phyloP scores from a whole-genome alignment of 306 rosid species.

The Medicago lupulina region DNA sequence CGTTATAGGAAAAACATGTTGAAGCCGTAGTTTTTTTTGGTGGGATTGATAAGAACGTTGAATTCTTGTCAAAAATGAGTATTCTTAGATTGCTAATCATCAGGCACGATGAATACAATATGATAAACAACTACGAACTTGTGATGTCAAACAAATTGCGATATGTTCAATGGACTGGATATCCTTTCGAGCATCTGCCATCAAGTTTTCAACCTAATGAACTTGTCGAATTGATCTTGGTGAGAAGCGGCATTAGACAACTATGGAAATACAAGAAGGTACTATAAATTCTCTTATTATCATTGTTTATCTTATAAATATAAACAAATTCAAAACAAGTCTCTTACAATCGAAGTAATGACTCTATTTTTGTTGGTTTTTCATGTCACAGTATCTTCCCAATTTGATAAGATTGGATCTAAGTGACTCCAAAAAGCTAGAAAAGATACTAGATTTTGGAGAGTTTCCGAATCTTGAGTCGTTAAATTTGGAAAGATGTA shows the following conservation, averaged over 20 bases:
- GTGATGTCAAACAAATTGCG: not conserved
- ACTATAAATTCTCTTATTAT: not conserved
- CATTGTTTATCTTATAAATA: not conserved
- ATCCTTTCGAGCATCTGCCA: not conserved
- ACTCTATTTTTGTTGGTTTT: not conserved
- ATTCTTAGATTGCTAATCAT: too few relatives aligned
- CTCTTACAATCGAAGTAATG: not conserved
- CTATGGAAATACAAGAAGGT: slow-evolving; percentile 35
- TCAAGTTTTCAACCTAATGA: slow-evolving; percentile 3
- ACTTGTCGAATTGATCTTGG: slow-evolving; percentile 23
- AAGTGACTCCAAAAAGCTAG: not conserved
- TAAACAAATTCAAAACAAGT: not conserved
- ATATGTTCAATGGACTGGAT: not conserved
- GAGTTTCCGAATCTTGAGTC: not conserved
- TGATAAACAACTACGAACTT: too few relatives aligned
- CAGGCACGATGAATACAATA: too few relatives aligned
- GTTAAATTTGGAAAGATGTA: not conserved
- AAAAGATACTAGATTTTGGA: not conserved
- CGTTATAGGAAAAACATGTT: not conserved
- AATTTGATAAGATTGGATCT: not conserved
- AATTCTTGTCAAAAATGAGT: too few relatives aligned
- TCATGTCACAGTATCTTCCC: not conserved
- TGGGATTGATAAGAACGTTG: too few relatives aligned
- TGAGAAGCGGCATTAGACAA: not conserved
- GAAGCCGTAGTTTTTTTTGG: too few relatives aligned